phyloP scores from a whole-genome alignment of 2,329 filamentous ascomycete species.

The Hymenoscyphus repandus region DNA sequence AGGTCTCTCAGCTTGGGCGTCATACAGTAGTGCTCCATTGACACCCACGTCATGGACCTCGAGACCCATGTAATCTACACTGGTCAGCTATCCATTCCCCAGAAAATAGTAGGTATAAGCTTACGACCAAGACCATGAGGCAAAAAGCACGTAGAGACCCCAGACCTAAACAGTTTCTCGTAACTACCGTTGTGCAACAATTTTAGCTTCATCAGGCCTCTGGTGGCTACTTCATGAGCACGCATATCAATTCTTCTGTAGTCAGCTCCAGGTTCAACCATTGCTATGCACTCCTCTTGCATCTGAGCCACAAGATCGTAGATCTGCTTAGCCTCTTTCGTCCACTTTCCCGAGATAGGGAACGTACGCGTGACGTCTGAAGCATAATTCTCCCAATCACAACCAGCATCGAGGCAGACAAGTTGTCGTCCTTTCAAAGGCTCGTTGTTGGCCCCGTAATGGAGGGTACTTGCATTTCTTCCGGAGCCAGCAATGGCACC shows the following conservation, averaged over 20 bases:
- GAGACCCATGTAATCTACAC: slow-evolving; percentile 52
- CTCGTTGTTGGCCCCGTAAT: slow-evolving; percentile 79
- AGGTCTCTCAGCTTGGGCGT: slow-evolving; percentile 6
- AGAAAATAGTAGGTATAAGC: slow-evolving; percentile 1
- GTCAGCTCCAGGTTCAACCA: slow-evolving; percentile 61
- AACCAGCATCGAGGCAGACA: slow-evolving; percentile 81
- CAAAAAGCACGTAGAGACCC: slow-evolving; percentile 58
- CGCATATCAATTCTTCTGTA: slow-evolving; percentile 70
- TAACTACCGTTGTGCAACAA: slow-evolving; percentile 60
- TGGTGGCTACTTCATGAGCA: slow-evolving; percentile 67
- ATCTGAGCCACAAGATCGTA: slow-evolving; percentile 76
- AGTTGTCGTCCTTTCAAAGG: slow-evolving; percentile 64
- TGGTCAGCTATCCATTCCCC: slow-evolving; percentile 2
- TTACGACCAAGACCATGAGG: slow-evolving; percentile 47
- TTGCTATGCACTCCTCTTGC: slow-evolving; percentile 69
- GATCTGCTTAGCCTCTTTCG: slow-evolving; percentile 62
- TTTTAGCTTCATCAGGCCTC: slow-evolving; percentile 65
- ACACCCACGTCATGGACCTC: slow-evolving; percentile 57
- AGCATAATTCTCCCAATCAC: slow-evolving; percentile 80
- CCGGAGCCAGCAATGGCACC: slow-evolving; percentile 83
- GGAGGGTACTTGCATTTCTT: slow-evolving; percentile 75
- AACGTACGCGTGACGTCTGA: slow-evolving; percentile 88
- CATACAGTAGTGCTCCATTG: slow-evolving; percentile 34
- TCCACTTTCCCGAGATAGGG: slow-evolving; percentile 68
- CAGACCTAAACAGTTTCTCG: slow-evolving; percentile 46